These are phyloP conservation scores for Ustilago cynodontis DNA, from an alignment of 1,284 basidiomycete species.

Conservation along the genomic window DNA sequence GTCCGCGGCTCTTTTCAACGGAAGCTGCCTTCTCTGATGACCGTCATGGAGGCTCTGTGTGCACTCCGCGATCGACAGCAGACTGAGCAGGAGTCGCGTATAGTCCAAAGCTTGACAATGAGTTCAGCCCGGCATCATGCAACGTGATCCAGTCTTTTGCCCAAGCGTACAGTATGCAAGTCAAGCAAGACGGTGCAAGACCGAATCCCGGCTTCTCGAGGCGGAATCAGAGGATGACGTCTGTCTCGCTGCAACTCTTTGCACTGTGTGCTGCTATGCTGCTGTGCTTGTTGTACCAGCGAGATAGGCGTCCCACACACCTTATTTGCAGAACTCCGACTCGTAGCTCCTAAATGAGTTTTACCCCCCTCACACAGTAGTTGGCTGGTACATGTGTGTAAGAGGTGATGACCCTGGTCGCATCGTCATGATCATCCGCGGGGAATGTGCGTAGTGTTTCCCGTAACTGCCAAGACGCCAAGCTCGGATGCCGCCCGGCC, in stretches of 20 bases:
- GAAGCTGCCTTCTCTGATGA: background rate
- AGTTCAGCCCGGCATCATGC: background rate
- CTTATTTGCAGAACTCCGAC: conserved; percentile 1
- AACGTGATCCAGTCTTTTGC: background rate
- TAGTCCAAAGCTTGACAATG: no score
- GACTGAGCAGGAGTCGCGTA: background rate
- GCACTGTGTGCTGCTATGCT: background rate
- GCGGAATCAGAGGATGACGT: background rate
- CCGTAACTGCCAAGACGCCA: conserved; percentile 2
- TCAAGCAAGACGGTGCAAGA: no score
- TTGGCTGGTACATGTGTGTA: background rate
- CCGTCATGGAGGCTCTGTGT: background rate
- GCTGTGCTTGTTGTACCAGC: background rate
- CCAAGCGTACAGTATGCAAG: no score
- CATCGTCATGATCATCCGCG: background rate
- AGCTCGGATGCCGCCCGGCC: background rate
- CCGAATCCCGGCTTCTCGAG: background rate
- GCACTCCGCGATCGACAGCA: background rate
- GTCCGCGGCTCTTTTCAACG: no score
- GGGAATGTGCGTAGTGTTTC: background rate
- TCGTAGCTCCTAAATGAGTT: background rate
- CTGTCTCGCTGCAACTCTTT: background rate
- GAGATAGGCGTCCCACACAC: background rate
- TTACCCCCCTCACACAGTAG: no score
- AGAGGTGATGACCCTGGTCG: background rate